Conservation (phyloP, 2,329 filamentous ascomycete genomes). For the Incumbomyces delicatus region DNA sequence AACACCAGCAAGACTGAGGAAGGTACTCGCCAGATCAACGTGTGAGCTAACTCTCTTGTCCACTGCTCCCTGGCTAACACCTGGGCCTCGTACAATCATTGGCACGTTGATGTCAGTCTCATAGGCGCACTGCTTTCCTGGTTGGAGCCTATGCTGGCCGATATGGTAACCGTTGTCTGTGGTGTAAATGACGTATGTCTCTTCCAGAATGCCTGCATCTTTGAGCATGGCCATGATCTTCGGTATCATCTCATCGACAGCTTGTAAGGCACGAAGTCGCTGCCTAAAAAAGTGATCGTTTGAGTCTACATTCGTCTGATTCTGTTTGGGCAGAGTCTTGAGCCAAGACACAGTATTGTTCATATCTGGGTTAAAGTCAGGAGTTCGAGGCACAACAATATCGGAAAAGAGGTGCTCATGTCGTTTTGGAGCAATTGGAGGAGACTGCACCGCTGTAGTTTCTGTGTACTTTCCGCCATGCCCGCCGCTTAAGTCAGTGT, state of each 20-base stretch:
- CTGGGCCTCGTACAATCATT: constrained; percentile 50
- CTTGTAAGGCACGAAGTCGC: constrained; percentile 42
- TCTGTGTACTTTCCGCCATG: constrained; percentile 16
- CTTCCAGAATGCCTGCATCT: constrained; percentile 34
- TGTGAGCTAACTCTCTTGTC: constrained; percentile 48
- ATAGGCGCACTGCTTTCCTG: constrained; percentile 49
- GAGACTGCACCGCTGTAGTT: constrained; percentile 29
- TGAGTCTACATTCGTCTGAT: constrained; percentile 39
- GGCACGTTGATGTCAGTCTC: constrained; percentile 54
- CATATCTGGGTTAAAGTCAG: constrained; percentile 56
- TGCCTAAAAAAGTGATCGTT: constrained; percentile 45
- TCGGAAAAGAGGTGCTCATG: constrained; percentile 55
- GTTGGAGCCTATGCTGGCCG: constrained; percentile 48
- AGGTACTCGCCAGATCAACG: constrained; percentile 54
- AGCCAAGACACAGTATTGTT: constrained; percentile 41
- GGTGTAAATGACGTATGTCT: constrained; percentile 53
- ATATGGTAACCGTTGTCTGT: constrained; percentile 54
- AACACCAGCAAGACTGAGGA: constrained; percentile 31
- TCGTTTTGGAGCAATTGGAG: constrained; percentile 49
- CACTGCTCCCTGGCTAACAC: constrained; percentile 35
- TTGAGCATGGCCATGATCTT: constrained; percentile 34
- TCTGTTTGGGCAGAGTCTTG: constrained; percentile 33
- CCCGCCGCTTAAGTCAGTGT: not conserved
- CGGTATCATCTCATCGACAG: constrained; percentile 48
- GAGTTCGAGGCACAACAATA: constrained; percentile 49